A percentile compares a stretch with the other conserved stretches of the same genome.
phyloP scores from a whole-genome alignment of 2,329 filamentous ascomycete species.

The Trichothecium sympodiale region DNA sequence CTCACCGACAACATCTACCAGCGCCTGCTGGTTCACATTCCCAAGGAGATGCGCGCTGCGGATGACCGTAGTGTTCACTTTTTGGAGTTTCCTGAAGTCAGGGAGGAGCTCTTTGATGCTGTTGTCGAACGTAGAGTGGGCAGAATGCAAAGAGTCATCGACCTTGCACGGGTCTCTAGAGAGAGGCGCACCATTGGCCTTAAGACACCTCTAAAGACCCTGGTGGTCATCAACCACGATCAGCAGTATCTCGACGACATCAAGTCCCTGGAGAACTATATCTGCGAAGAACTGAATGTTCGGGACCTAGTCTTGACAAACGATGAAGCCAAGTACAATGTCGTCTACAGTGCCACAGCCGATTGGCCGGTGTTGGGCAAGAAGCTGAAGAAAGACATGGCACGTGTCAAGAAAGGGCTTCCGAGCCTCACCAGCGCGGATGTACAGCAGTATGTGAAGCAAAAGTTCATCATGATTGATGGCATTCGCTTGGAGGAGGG shows the following conservation, averaged over 20 bases:
- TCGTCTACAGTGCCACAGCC: constrained; percentile 79
- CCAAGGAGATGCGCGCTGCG: constrained; percentile 53
- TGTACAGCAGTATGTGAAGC: constrained; percentile 65
- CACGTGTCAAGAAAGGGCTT: constrained; percentile 82
- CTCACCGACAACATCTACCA: constrained; percentile 90
- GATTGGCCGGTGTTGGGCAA: constrained; percentile 94
- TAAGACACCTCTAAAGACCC: constrained; percentile 81
- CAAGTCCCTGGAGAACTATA: constrained; percentile 74
- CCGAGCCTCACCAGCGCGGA: constrained; percentile 68
- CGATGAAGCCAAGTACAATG: constrained; percentile 84
- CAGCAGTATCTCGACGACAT: constrained; percentile 78
- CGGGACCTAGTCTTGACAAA: constrained; percentile 72
- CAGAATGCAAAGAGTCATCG: constrained; percentile 93
- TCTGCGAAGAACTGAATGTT: constrained; percentile 85
- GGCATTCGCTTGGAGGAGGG: constrained; percentile 74
- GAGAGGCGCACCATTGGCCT: constrained; percentile 76
- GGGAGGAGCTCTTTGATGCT: constrained; percentile 77
- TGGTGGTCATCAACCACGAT: constrained; percentile 81
- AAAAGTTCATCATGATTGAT: constrained; percentile 69
- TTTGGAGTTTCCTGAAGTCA: constrained; percentile 77
- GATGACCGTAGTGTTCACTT: constrained; percentile 89
- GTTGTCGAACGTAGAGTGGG: constrained; percentile 77
- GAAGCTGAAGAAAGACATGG: constrained; percentile 93
- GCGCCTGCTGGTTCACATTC: constrained; percentile 71
- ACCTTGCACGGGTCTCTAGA: constrained; percentile 74